phyloP scores from a whole-genome alignment of 75 land plant genomes.

The Larix kaempferi region DNA sequence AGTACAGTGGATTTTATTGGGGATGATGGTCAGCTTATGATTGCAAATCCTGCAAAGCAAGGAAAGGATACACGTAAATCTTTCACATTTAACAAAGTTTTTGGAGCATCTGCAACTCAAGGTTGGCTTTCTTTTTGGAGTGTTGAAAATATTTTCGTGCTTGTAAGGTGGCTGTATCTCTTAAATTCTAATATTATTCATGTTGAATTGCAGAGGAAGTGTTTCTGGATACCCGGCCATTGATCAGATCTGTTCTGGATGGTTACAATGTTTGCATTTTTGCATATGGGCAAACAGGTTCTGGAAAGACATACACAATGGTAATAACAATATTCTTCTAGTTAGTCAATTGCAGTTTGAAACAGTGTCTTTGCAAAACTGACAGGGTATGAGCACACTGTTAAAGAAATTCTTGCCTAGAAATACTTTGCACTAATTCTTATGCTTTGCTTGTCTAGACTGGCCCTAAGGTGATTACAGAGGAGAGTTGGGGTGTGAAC shows the following conservation, averaged over 20 bases:
- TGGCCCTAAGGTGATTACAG: constrained; percentile 61
- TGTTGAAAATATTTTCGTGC: neutral
- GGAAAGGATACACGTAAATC: constrained; percentile 68
- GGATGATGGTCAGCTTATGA: constrained; percentile 67
- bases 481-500: constrained; percentile 79
- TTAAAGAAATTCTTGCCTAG: neutral
- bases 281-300: constrained; percentile 99
- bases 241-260: constrained; percentile 94
- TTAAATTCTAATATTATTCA: neutral
- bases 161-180: neutral
- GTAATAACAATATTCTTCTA: constrained; percentile 27
- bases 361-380: constrained; percentile 8
- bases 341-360: neutral
- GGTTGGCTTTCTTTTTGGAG: constrained; percentile 28
- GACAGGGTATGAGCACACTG: too few species aligned
- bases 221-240: constrained; percentile 84
- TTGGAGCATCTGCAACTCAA: constrained; percentile 80
- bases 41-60: constrained; percentile 59
- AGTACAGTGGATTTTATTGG: constrained; percentile 69
- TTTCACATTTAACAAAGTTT: constrained; percentile 87
- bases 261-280: constrained; percentile 99
- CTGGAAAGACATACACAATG: constrained; percentile 97
- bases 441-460: constrained; percentile 24
- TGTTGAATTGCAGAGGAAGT: constrained; percentile 65
- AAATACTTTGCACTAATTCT: neutral